Evolutionary conservation across 2,329 filamentous ascomycete species (phyloP).

Genomic region (Nemania sp.): DNA sequence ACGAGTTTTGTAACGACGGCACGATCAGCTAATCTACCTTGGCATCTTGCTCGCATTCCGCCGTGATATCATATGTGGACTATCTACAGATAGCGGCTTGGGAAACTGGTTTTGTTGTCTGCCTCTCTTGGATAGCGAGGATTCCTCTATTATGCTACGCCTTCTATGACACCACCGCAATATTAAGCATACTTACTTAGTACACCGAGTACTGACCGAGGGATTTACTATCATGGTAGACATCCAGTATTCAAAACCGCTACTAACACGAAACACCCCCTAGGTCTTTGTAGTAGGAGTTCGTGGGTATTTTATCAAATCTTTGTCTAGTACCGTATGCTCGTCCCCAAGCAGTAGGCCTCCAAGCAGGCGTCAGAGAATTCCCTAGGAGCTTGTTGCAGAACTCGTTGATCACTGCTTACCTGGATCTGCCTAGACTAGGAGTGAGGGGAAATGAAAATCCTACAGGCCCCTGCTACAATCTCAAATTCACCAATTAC

Average conservation of each 20-base stretch:
- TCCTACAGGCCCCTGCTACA: neutral
- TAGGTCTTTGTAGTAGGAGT: no score
- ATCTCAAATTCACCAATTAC: neutral
- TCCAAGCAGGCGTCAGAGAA: neutral
- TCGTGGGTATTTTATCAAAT: neutral
- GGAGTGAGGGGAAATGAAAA: neutral
- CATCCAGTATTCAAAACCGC: neutral
- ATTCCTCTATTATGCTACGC: neutral
- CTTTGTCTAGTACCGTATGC: neutral
- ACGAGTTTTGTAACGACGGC: no score
- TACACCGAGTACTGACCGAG: no score
- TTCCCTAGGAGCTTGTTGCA: neutral
- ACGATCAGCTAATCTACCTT: neutral
- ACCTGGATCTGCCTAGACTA: neutral
- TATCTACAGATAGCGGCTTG: neutral
- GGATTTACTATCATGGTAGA: neutral
- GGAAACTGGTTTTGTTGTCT: neutral
- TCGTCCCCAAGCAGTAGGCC: neutral
- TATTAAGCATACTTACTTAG: no score
- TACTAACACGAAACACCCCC: neutral
- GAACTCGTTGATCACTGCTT: constrained; percentile 3
- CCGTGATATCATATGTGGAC: neutral
- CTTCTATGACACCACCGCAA: neutral
- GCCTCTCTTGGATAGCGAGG: neutral
- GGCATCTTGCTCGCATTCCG: neutral